Percentiles rank a stretch among this genome's conserved stretches.
Conservation (phyloP, 1,284 basidiomycete genomes). For the Polyporus tsugae region DNA sequence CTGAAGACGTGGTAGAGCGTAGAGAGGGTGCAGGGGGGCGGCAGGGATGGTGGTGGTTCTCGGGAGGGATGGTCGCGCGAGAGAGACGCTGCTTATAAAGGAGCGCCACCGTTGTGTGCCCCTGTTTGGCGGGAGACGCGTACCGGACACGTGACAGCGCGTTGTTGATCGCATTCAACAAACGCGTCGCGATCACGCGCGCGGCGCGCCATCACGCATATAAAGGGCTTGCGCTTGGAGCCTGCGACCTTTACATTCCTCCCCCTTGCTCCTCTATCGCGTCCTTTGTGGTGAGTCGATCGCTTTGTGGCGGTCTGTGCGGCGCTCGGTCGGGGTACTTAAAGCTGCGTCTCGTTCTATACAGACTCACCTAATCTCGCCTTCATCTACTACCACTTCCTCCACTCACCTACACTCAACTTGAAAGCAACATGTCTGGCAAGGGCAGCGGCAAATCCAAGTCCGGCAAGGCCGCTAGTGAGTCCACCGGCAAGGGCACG, state of each 20-base stretch:
- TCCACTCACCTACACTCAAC: conserved; percentile 11
- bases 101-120: conserved; percentile 32
- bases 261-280: neutral
- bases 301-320: neutral
- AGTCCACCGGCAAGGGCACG: conserved; percentile 56
- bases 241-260: conserved; percentile 10
- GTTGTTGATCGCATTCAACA: conserved; percentile 35
- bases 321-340: neutral
- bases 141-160: conserved; percentile 18
- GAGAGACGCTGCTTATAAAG: conserved; percentile 30
- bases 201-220: conserved; percentile 3
- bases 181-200: conserved; percentile 29
- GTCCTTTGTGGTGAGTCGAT: conserved; percentile 1
- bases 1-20: neutral
- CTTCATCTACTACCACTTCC: conserved; percentile 1
- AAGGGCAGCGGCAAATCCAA: conserved; percentile 67
- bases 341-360: neutral
- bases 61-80: conserved; percentile 23
- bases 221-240: neutral
- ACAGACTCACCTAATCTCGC: neutral
- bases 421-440: conserved; percentile 64
- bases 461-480: conserved; percentile 65
- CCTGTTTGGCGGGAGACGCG: conserved; percentile 31
- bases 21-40: conserved; percentile 16
- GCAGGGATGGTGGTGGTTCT: conserved; percentile 30